A percentile compares a stretch with the other conserved stretches of the same genome.
phyloP scores from a whole-genome alignment of 176 grass and related monocot species.

The Oryza meyeriana region DNA sequence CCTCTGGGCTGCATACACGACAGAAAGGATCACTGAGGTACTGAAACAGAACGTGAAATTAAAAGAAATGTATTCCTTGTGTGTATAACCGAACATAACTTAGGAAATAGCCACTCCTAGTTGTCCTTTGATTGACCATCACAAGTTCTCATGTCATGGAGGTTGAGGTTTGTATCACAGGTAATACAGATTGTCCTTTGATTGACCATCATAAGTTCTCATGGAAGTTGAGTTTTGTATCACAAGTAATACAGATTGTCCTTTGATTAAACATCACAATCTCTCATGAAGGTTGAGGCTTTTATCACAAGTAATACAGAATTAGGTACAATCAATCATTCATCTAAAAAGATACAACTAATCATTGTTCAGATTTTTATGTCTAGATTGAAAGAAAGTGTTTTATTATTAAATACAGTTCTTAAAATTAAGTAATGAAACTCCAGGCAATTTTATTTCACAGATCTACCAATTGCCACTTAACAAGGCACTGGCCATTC shows the following conservation, averaged over 20 bases:
- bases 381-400: neutral
- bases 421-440: neutral
- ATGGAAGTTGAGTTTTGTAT: neutral
- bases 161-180: too few relatives aligned
- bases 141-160: neutral
- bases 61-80: neutral
- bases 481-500: neutral
- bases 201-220: too few relatives aligned
- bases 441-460: neutral
- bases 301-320: too few relatives aligned
- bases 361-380: neutral
- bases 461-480: neutral
- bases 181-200: too few relatives aligned
- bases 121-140: too few relatives aligned
- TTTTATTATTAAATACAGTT: neutral
- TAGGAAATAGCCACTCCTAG: too few relatives aligned
- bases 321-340: too few relatives aligned
- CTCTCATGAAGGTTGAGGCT: neutral
- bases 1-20: slow-evolving; percentile 67
- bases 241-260: too few relatives aligned
- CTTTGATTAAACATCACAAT: too few relatives aligned
- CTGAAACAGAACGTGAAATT: neutral
- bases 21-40: slow-evolving; percentile 8
- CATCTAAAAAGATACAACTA: neutral
- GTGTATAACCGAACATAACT: neutral